phyloP scores from a whole-genome alignment of 1,284 basidiomycete species.

The Pseudozyma thailandica region DNA sequence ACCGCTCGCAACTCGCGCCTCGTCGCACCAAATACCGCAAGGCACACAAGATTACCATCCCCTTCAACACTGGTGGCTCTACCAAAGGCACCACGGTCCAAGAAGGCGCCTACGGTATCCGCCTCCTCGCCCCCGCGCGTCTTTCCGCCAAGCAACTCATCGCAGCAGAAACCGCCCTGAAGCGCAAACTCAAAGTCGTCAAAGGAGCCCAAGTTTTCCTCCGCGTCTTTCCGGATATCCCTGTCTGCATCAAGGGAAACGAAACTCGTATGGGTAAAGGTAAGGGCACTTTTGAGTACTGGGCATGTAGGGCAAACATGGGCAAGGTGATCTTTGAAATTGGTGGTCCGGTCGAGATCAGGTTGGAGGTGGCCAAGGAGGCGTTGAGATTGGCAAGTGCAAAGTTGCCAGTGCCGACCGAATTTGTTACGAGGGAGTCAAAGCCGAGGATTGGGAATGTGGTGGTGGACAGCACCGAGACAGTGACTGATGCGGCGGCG shows the following conservation, averaged over 20 bases:
- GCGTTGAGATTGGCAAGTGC: constrained; percentile 88
- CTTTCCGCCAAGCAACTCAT: constrained; percentile 91
- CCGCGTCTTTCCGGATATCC: constrained; percentile 94
- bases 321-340: constrained; percentile 95
- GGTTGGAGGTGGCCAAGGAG: constrained; percentile 91
- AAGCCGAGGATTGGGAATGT: constrained; percentile 80
- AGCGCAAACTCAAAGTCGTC: constrained; percentile 87
- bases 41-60: constrained; percentile 84
- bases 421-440: constrained; percentile 81
- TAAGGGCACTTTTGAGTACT: constrained; percentile 96
- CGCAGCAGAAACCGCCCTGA: constrained; percentile 86
- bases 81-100: constrained; percentile 92
- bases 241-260: constrained; percentile 98
- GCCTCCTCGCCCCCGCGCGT: constrained; percentile 84
- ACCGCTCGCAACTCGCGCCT: constrained; percentile 79
- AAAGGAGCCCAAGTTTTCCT: constrained; percentile 90
- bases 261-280: constrained; percentile 99
- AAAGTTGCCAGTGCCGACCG: constrained; percentile 87
- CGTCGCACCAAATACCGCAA: constrained; percentile 83
- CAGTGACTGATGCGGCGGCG: neutral
- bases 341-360: constrained; percentile 82
- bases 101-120: constrained; percentile 89
- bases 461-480: constrained; percentile 25
- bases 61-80: constrained; percentile 77
- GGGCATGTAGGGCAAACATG: constrained; percentile 93